Conservation (phyloP, 2,329 filamentous ascomycete species). For the Aspergillus chevalieri region DNA sequence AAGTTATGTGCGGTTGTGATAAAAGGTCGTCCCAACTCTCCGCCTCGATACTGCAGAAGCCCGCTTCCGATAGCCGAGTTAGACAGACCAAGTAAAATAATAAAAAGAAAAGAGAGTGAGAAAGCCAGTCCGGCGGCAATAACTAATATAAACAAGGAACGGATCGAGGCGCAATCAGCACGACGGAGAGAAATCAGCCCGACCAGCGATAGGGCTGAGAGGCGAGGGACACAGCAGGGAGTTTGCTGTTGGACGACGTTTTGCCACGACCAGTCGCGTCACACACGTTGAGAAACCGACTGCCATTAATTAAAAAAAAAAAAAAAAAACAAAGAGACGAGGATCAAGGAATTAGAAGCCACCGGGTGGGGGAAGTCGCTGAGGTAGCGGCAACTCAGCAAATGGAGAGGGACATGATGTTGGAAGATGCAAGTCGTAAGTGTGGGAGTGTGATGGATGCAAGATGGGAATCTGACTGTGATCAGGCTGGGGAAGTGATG, state of each 20-base stretch:
- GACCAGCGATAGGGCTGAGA: not conserved
- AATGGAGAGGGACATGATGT: too few relatives aligned
- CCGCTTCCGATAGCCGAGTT: not conserved
- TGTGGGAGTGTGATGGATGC: too few relatives aligned
- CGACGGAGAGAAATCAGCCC: constrained; percentile 4
- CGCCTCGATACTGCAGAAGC: too few relatives aligned
- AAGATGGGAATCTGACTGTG: too few relatives aligned
- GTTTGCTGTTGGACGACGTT: not conserved
- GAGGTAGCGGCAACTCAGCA: not conserved
- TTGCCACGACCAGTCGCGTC: not conserved
- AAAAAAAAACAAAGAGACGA: not conserved
- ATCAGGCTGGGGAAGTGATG: too few relatives aligned
- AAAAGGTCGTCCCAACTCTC: constrained; percentile 4
- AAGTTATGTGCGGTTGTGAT: constrained; percentile 1
- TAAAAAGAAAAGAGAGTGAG: constrained; percentile 4
- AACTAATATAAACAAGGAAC: constrained; percentile 7
- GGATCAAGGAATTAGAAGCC: not conserved
- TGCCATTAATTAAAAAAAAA: not conserved
- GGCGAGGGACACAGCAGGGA: not conserved
- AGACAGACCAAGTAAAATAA: not conserved
- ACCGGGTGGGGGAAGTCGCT: not conserved
- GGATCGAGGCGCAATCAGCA: constrained; percentile 11
- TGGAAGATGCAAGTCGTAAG: too few relatives aligned
- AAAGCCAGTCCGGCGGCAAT: not conserved
- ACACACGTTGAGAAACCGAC: not conserved